phyloP scores from a whole-genome alignment of 1,284 basidiomycete genomes.

The Apiotrichum gracile region DNA sequence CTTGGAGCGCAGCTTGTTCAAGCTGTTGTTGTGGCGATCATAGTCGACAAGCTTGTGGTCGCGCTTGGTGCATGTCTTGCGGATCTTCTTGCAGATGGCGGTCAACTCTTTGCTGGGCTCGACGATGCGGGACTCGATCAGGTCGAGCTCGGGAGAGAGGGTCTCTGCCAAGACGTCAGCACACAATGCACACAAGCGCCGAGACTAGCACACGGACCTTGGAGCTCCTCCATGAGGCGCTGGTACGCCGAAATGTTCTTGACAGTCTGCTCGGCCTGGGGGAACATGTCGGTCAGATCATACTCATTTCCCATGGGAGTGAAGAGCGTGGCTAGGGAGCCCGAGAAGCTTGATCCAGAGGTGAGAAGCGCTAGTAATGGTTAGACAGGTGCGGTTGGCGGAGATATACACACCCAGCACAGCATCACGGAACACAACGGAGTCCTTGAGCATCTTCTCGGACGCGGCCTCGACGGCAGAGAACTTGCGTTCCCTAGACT shows the following conservation, averaged over 20 bases:
- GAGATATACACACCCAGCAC: conserved; percentile 61
- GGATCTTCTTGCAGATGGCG: conserved; percentile 75
- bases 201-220: conserved; percentile 41
- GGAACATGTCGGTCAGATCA: conserved; percentile 70
- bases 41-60: conserved; percentile 97
- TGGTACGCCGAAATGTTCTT: conserved; percentile 68
- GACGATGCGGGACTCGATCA: conserved; percentile 83
- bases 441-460: conserved; percentile 88
- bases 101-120: conserved; percentile 85
- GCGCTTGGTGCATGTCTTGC: conserved; percentile 92
- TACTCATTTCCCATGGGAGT: conserved; percentile 76
- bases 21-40: conserved; percentile 91
- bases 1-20: conserved; percentile 93
- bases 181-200: neutral
- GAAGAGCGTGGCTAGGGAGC: conserved; percentile 71
- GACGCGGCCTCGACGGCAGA: conserved; percentile 68
- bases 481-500: conserved; percentile 61
- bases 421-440: conserved; percentile 76
- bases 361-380: conserved; percentile 64
- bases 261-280: conserved; percentile 71
- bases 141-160: conserved; percentile 84
- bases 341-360: conserved; percentile 67
- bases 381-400: neutral
- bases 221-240: conserved; percentile 74
- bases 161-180: conserved; percentile 46